Conservation (phyloP, 2,329 filamentous ascomycete genomes). For the Aspergillus ochraceoroseus region DNA sequence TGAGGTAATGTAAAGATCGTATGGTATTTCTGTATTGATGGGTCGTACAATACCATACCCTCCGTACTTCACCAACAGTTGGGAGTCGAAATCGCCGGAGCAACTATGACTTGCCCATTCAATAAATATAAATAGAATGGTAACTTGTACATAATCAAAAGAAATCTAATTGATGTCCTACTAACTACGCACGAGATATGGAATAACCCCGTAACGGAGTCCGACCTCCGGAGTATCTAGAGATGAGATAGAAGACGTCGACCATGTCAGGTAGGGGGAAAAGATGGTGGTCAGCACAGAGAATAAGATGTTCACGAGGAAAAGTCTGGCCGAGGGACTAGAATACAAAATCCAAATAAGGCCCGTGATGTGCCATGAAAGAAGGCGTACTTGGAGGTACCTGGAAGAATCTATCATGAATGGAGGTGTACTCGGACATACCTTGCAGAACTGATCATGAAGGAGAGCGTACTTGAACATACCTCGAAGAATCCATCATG, state of each 20-base stretch:
- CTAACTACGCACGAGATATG: no score
- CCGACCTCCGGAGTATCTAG: slow-evolving; percentile 9
- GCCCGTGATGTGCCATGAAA: no score
- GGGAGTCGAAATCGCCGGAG: slow-evolving; percentile 8
- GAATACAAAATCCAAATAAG: no score
- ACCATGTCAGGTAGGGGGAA: no score
- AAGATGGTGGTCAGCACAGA: no score
- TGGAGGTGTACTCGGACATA: slow-evolving; percentile 7
- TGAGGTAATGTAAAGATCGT: slow-evolving; percentile 12
- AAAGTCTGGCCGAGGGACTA: no score
- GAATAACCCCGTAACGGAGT: slow-evolving; percentile 6
- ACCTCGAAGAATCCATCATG: slow-evolving; percentile 15
- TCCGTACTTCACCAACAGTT: no score
- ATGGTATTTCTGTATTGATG: slow-evolving; percentile 11
- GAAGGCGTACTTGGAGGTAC: slow-evolving; percentile 8
- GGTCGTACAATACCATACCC: slow-evolving; percentile 13
- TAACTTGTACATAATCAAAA: no score
- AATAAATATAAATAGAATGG: no score
- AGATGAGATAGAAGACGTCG: no score
- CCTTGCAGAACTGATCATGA: slow-evolving; percentile 10
- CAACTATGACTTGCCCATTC: slow-evolving; percentile 2
- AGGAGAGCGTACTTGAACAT: slow-evolving; percentile 10
- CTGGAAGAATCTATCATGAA: slow-evolving; percentile 8
- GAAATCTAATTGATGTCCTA: no score
- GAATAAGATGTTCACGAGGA: no score